These are phyloP conservation scores for Naganishia vaughanmartiniae DNA, from an alignment of 768 basidiomycete species.

Conservation along the genomic window DNA sequence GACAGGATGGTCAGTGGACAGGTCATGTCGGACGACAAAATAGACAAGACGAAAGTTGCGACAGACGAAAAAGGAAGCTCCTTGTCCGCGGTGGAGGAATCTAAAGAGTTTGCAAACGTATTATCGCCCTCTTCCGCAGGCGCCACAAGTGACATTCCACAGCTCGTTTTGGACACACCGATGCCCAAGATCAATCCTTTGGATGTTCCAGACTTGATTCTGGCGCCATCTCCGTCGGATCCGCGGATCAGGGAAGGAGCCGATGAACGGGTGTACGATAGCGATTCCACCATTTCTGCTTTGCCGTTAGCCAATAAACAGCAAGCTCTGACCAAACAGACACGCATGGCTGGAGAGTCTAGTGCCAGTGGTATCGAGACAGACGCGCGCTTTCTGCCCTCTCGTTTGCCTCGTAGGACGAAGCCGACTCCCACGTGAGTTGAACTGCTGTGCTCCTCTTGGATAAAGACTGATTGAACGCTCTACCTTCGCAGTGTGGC, in stretches of 20 bases:
- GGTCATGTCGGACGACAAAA: slow-evolving; percentile 41
- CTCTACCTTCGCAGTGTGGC: slow-evolving; percentile 58
- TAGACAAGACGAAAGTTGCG: neutral
- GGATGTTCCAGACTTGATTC: slow-evolving; percentile 23
- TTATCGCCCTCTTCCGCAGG: slow-evolving; percentile 32
- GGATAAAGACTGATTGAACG: neutral
- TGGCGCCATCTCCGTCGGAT: slow-evolving; percentile 26
- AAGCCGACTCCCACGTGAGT: slow-evolving; percentile 47
- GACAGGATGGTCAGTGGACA: slow-evolving; percentile 47
- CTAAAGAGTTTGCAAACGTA: slow-evolving; percentile 14
- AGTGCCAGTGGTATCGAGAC: slow-evolving; percentile 48
- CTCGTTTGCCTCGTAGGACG: slow-evolving; percentile 49
- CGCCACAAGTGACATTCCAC: slow-evolving; percentile 5
- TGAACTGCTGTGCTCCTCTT: neutral
- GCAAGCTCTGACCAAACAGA: slow-evolving; percentile 17
- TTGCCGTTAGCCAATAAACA: slow-evolving; percentile 30
- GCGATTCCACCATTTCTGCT: slow-evolving; percentile 55
- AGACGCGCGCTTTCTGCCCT: slow-evolving; percentile 42
- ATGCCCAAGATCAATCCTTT: slow-evolving; percentile 12
- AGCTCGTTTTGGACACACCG: slow-evolving; percentile 12
- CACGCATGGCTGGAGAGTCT: slow-evolving; percentile 27
- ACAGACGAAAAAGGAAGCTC: slow-evolving; percentile 1
- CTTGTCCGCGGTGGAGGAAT: slow-evolving; percentile 7
- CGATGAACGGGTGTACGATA: slow-evolving; percentile 45
- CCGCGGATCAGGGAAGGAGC: slow-evolving; percentile 16